These are phyloP conservation scores for Dalbergia oliveri DNA, from an alignment of 306 rosid genomes.

Conservation along the genomic window DNA sequence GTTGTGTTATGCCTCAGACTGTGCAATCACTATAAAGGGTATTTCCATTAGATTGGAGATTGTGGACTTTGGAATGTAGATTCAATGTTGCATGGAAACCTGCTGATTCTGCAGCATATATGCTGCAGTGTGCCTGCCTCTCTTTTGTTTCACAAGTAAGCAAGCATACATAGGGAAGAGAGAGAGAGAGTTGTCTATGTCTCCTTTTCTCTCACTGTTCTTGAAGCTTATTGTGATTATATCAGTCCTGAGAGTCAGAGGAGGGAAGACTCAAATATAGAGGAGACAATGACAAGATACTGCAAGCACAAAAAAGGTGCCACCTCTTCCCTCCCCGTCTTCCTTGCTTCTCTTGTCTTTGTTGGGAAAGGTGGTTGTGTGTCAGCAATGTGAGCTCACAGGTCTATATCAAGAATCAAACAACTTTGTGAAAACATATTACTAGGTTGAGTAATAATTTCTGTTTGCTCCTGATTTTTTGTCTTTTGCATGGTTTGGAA, in stretches of 20 bases:
- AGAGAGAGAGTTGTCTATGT: slow-evolving; percentile 28
- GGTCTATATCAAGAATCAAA: slow-evolving; percentile 8
- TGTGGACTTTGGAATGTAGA: slow-evolving; percentile 13
- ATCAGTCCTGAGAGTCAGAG: slow-evolving; percentile 5
- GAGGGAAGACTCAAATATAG: slow-evolving; percentile 19
- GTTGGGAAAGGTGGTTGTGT: slow-evolving; percentile 36
- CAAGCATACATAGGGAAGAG: slow-evolving; percentile 3
- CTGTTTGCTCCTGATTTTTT: neutral
- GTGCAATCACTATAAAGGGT: neutral
- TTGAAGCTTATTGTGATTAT: slow-evolving; percentile 12
- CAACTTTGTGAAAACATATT: slow-evolving; percentile 3
- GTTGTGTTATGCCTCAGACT: neutral
- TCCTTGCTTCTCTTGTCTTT: neutral
- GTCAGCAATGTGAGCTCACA: slow-evolving; percentile 42
- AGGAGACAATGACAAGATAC: slow-evolving; percentile 48
- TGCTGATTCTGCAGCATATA: slow-evolving; percentile 16
- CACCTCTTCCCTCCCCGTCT: slow-evolving; percentile 22
- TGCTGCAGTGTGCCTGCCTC: slow-evolving; percentile 13
- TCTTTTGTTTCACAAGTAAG: slow-evolving; percentile 13
- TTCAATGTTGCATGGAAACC: slow-evolving; percentile 32
- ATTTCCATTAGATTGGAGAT: neutral
- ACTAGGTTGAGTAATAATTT: neutral
- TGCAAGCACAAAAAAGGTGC: slow-evolving; percentile 35
- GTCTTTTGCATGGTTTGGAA: slow-evolving; percentile 19
- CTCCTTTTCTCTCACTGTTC: neutral